Evolutionary conservation across 495 filamentous ascomycete genomes (phyloP).

Genomic region (Hyaloscypha variabilis): DNA sequence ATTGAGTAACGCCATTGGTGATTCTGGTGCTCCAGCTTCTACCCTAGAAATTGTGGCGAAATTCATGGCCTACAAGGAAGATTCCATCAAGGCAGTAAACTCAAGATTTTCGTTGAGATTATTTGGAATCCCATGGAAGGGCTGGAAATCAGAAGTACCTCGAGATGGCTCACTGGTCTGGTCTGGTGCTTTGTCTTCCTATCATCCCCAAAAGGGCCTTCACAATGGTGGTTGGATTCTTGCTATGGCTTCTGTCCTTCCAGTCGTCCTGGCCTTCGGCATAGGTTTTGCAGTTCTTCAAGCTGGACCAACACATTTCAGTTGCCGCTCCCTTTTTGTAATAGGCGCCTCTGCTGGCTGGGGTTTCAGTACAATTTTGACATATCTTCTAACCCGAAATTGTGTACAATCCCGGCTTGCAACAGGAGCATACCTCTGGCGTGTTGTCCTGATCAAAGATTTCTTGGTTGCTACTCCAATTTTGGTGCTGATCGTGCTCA

Average conservation of each 20-base stretch:
- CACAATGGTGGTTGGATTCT: not conserved
- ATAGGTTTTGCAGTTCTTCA: not conserved
- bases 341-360: not conserved
- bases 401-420: not conserved
- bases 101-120: too few species aligned
- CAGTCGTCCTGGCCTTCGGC: not conserved
- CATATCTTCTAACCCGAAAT: not conserved
- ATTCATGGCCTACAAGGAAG: not conserved
- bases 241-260: not conserved
- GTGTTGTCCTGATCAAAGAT: not conserved
- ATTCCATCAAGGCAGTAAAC: too few species aligned
- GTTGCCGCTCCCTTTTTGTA: not conserved
- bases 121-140: too few species aligned
- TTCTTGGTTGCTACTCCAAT: not conserved
- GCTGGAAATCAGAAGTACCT: too few species aligned
- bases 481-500: not conserved
- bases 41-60: not conserved
- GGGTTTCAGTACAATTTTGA: not conserved
- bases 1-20: conserved; percentile 37
- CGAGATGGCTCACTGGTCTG: not conserved
- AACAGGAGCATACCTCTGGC: not conserved
- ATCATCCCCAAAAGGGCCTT: not conserved
- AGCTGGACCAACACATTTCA: not conserved
- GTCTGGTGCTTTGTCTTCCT: not conserved
- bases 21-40: not conserved